Evolutionary conservation across 495 filamentous ascomycete genomes (phyloP).

Genomic region (Venustampulla echinocandica): DNA sequence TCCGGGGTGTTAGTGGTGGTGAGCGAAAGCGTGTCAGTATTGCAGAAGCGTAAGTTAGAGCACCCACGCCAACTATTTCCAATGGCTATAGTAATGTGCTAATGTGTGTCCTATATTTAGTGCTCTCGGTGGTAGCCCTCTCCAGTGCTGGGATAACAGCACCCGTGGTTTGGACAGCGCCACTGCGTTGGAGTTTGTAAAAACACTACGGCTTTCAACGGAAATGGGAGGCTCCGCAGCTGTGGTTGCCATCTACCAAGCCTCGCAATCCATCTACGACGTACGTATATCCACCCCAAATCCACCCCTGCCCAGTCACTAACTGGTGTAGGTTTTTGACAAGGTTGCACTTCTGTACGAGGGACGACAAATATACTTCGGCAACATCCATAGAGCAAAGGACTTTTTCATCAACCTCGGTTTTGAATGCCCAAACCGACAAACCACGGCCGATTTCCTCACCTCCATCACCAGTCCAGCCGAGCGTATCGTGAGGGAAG

Average conservation of each 20-base stretch:
- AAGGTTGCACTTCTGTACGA: slow-evolving; percentile 74
- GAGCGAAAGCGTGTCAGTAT: slow-evolving; percentile 81
- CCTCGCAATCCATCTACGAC: slow-evolving; percentile 68
- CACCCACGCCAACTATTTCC: no score
- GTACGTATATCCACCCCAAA: slow-evolving; percentile 13
- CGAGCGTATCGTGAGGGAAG: slow-evolving; percentile 54
- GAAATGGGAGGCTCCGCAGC: slow-evolving; percentile 57
- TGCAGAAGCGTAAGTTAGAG: slow-evolving; percentile 45
- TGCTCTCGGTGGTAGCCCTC: slow-evolving; percentile 51
- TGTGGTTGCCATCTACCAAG: slow-evolving; percentile 79
- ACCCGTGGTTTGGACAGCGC: slow-evolving; percentile 74
- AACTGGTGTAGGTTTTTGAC: slow-evolving; percentile 46
- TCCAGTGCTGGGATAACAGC: slow-evolving; percentile 83
- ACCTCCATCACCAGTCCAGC: slow-evolving; percentile 67
- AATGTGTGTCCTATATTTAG: slow-evolving; percentile 1
- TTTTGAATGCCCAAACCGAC: slow-evolving; percentile 62
- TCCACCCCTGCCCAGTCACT: background rate
- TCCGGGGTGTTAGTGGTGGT: slow-evolving; percentile 73
- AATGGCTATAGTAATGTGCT: no score
- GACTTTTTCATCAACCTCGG: slow-evolving; percentile 67
- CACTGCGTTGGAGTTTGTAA: slow-evolving; percentile 74
- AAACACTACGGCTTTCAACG: slow-evolving; percentile 55
- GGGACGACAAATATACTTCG: slow-evolving; percentile 78
- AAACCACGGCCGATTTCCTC: slow-evolving; percentile 72
- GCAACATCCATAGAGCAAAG: slow-evolving; percentile 49